Evolutionary conservation across 2,329 filamentous ascomycete species (phyloP).

Genomic region (Clonostachys rhizophaga): DNA sequence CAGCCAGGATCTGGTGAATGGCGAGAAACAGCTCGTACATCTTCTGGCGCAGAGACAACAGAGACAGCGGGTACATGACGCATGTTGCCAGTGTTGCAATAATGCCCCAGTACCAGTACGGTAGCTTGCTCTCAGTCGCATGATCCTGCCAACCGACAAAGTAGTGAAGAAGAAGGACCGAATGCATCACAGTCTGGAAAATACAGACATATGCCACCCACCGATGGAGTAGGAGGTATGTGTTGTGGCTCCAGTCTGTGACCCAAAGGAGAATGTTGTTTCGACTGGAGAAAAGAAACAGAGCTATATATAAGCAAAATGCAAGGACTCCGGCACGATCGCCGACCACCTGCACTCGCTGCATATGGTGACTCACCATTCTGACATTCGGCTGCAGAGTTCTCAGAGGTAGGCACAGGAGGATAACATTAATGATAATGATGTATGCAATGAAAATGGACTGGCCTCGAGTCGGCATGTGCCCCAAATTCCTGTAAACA

Average conservation of each 20-base stretch:
- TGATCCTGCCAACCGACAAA: constrained; percentile 15
- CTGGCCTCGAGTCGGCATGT: constrained; percentile 27
- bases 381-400: constrained; percentile 35
- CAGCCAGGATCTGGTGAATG: constrained; percentile 19
- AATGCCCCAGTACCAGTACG: constrained; percentile 27
- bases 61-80: constrained; percentile 15
- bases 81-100: constrained; percentile 17
- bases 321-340: constrained; percentile 28
- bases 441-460: constrained; percentile 23
- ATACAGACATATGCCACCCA: constrained; percentile 62
- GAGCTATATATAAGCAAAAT: constrained; percentile 21
- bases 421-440: constrained; percentile 23
- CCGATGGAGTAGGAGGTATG: constrained; percentile 27
- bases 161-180: constrained; percentile 19
- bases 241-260: constrained; percentile 27
- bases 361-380: constrained; percentile 58
- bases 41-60: constrained; percentile 18
- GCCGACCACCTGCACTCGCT: constrained; percentile 40
- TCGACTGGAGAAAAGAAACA: constrained; percentile 24
- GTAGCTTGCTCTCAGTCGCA: constrained; percentile 10
- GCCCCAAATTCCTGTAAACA: constrained; percentile 7
- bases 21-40: constrained; percentile 26
- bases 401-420: constrained; percentile 8
- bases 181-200: constrained; percentile 65
- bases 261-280: constrained; percentile 27